Conservation (phyloP, 192 early-diverging fungal genomes). For the Rhizophagus clarus region DNA sequence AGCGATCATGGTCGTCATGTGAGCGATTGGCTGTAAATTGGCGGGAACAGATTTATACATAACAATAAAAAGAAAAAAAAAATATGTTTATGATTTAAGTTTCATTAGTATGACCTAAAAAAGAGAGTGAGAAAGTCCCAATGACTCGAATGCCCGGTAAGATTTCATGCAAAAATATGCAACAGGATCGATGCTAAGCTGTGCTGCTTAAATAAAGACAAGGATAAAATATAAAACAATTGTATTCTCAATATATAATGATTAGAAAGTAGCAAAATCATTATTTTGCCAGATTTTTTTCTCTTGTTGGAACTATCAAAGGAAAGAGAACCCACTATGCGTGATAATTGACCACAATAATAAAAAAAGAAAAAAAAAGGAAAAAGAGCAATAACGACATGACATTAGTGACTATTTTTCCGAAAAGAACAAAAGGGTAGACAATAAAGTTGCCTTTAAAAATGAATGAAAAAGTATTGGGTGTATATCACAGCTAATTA, state of each 20-base stretch:
- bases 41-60: neutral
- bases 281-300: slow-evolving; percentile 22
- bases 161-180: slow-evolving; percentile 24
- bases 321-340: slow-evolving; percentile 39
- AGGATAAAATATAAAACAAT: neutral
- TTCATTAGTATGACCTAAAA: slow-evolving; percentile 37
- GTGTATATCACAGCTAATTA: neutral
- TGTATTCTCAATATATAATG: slow-evolving; percentile 7
- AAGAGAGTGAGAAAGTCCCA: slow-evolving; percentile 25
- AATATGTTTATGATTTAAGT: slow-evolving; percentile 24
- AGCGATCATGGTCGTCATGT: slow-evolving; percentile 32
- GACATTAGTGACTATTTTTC: slow-evolving; percentile 30
- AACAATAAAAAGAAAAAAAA: slow-evolving; percentile 19
- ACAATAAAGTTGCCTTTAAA: neutral
- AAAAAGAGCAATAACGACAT: slow-evolving; percentile 20
- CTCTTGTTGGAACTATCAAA: slow-evolving; percentile 29
- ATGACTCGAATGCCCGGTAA: slow-evolving; percentile 22
- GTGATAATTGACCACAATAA: slow-evolving; percentile 38
- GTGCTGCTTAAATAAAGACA: slow-evolving; percentile 31
- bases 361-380: slow-evolving; percentile 25
- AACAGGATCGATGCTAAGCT: slow-evolving; percentile 32
- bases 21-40: slow-evolving; percentile 13
- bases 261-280: slow-evolving; percentile 10
- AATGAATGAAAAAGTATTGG: neutral
- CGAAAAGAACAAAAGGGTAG: slow-evolving; percentile 19